Conservation (phyloP, 1,139 yeast species). For the Yamadazyma membranifaciens region DNA sequence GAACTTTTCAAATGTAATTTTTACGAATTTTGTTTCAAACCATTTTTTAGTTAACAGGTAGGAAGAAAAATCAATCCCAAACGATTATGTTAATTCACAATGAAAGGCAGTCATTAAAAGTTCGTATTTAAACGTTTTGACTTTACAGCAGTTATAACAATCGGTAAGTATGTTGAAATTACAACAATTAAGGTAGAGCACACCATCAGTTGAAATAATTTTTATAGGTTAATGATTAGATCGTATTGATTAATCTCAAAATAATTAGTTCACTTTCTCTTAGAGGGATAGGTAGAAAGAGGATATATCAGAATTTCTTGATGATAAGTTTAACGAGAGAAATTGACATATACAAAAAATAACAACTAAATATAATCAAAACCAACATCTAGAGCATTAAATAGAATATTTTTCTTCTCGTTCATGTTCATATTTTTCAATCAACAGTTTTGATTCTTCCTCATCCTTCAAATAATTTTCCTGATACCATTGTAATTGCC, state of each 20-base stretch:
- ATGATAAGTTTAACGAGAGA: background rate
- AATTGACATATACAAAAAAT: background rate
- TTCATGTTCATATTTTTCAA: conserved; percentile 7
- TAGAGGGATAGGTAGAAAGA: background rate
- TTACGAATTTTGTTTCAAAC: background rate
- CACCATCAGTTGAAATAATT: no score
- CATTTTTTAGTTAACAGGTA: no score
- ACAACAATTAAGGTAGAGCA: no score
- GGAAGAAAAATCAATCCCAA: no score
- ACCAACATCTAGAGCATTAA: no score
- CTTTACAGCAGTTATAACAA: no score
- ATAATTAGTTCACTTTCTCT: no score
- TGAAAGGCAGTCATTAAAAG: no score
- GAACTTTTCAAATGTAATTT: background rate
- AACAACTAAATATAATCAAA: background rate
- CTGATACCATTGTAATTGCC: conserved; percentile 75
- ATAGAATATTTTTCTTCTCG: background rate
- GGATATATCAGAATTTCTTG: background rate
- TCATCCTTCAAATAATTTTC: conserved; percentile 54
- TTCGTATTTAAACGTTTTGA: no score
- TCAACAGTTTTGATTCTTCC: conserved; percentile 20
- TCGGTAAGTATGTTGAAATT: no score
- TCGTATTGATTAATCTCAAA: background rate
- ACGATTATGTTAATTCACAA: no score
- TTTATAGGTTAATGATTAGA: no score